These are phyloP conservation scores for Coemansia biformis DNA, from an alignment of 192 early-diverging fungal species.

Conservation along the genomic window DNA sequence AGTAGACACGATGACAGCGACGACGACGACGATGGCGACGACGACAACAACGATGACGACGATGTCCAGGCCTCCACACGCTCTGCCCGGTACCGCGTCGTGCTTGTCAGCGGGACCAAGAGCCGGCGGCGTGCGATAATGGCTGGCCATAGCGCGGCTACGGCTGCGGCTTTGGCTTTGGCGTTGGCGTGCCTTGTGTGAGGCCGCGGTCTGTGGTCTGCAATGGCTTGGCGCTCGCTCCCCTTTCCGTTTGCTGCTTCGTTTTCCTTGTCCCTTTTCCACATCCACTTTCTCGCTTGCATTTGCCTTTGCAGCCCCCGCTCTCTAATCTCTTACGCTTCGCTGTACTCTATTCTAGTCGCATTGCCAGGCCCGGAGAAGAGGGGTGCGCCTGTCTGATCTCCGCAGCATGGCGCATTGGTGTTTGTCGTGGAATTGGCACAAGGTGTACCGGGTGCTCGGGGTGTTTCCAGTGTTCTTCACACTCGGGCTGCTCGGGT, in stretches of 20 bases:
- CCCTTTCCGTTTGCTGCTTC: not conserved
- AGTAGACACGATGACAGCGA: no score
- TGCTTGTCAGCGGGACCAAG: slow-evolving; percentile 12
- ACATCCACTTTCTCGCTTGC: no score
- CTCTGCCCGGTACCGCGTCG: slow-evolving; percentile 21
- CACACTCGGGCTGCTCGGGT: slow-evolving; percentile 34
- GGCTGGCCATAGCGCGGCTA: no score
- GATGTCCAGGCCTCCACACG: not conserved
- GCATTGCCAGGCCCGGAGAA: no score
- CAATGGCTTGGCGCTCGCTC: not conserved
- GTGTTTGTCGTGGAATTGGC: slow-evolving; percentile 21
- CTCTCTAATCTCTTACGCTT: no score
- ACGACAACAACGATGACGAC: not conserved
- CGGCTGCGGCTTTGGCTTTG: not conserved
- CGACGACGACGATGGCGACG: not conserved
- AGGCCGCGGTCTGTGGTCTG: no score
- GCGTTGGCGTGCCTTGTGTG: not conserved
- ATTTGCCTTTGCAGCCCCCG: no score
- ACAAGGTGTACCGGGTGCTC: slow-evolving; percentile 30
- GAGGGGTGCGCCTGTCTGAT: no score
- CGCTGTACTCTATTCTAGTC: no score
- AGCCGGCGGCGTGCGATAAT: no score
- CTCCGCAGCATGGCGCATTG: no score
- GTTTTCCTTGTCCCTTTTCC: slow-evolving; percentile 1
- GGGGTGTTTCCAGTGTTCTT: slow-evolving; percentile 40